These are phyloP conservation scores for Vitis amurensis DNA, from an alignment of 164 flowering plant species.

Conservation along the genomic window DNA sequence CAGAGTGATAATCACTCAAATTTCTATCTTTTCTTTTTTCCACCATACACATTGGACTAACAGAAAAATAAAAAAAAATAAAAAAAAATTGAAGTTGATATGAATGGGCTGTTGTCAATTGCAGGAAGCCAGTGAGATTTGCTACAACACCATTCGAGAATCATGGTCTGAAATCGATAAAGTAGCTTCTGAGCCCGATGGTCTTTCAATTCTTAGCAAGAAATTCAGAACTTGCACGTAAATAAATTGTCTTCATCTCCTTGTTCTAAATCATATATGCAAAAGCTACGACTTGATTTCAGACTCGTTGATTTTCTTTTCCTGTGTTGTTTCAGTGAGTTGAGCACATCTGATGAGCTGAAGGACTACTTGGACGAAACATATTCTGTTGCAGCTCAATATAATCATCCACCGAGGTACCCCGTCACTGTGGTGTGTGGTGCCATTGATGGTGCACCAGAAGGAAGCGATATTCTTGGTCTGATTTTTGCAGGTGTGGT, in stretches of 20 bases:
- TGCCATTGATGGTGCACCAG: too few relatives aligned
- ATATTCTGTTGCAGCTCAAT: constrained; percentile 22
- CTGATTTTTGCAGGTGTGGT: too few relatives aligned
- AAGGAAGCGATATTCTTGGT: neutral
- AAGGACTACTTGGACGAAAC: constrained; percentile 10
- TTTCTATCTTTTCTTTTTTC: neutral
- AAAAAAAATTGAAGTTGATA: neutral
- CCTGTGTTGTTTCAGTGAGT: constrained; percentile 15
- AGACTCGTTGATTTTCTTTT: neutral
- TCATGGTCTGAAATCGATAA: constrained; percentile 41
- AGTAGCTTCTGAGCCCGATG: constrained; percentile 25
- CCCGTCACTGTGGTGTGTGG: neutral
- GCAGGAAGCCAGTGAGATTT: constrained; percentile 39
- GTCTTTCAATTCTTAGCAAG: constrained; percentile 29
- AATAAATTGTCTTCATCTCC: neutral
- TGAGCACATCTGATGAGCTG: constrained; percentile 10
- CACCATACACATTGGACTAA: neutral
- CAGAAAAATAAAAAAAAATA: too few relatives aligned
- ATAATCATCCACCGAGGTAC: constrained; percentile 18
- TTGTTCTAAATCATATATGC: too few relatives aligned
- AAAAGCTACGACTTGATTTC: too few relatives aligned
- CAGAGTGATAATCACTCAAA: constrained; percentile 24
- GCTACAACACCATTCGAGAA: constrained; percentile 30
- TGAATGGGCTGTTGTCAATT: neutral
- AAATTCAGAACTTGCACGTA: constrained; percentile 42